Evolutionary conservation across 169 alveolate genomes (phyloP), one percentile per base, ranked within the genome.

Genomic region (Cryptosporidium bovis): DNA sequence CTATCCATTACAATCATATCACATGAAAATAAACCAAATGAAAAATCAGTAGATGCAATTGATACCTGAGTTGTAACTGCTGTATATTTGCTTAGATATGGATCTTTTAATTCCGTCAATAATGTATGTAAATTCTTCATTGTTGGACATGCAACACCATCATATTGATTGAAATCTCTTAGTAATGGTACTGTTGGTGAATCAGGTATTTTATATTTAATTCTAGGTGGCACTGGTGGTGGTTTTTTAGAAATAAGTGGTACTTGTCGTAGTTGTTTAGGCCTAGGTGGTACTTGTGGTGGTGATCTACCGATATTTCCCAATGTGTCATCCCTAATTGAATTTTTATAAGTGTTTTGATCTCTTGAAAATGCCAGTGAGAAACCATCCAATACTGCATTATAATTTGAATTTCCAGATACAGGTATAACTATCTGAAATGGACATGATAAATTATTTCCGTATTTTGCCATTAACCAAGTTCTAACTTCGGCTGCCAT

Each of bases 101-200:
- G 87, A 24, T 77, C 87, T 1, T 4, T 12, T 46, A 24, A 10
- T 60, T 40, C 69, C 3, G 71, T 20, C 16, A 77, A 62, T 44
- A 36, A 29, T 46, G 58, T 48, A 34, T 24, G 48, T 15, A 77
- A 18, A 31, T 77, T 77, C 64, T 77, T 77, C 71, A 77, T 77
- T 77, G 87, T 77, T 60, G 87, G 87, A 24, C 87, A 77, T 4
- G 87, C 87, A 29, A 77, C 36, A 44, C 71, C 71, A 40, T 77
- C 87, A 27, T 77, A 77, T 46, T 77, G 87, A 50, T 77, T 77
- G 18, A 77, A 56, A 34, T 77, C 77, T 18, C 77, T 58, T 5
- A 77, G 33, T 44, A 46, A 27, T 18, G 65, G 87, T 36, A 66
- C 66, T 67, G 64, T 48, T 40, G 48, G 48, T 33, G 77, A 53